phyloP scores from a whole-genome alignment of 805 yeast species.

The Starmerella bombicola region DNA sequence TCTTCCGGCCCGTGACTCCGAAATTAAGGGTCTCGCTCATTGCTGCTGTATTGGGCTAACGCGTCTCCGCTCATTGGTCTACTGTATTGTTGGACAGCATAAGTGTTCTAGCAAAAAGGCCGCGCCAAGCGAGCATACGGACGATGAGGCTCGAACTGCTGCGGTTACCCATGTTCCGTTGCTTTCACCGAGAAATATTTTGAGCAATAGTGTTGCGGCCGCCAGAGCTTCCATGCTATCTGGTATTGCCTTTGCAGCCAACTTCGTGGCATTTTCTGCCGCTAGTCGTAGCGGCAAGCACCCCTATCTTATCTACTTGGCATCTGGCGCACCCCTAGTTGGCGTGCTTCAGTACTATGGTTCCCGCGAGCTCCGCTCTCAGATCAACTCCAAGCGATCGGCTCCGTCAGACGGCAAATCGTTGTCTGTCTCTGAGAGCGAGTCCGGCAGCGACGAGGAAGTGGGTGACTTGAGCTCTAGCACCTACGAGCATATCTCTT shows the following conservation, averaged over 20 bases:
- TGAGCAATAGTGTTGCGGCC: slow-evolving; percentile 3
- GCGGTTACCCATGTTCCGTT: not conserved
- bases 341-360: slow-evolving; percentile 23
- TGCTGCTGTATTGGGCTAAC: not conserved
- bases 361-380: slow-evolving; percentile 19
- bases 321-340: slow-evolving; percentile 26
- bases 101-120: not conserved
- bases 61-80: not conserved
- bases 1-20: slow-evolving; percentile 5
- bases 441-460: not conserved
- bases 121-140: not conserved
- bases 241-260: slow-evolving; percentile 21
- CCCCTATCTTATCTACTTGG: slow-evolving; percentile 29
- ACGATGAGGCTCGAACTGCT: not conserved
- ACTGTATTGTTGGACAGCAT: too few species aligned
- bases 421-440: not conserved
- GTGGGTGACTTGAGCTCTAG: slow-evolving; percentile 14
- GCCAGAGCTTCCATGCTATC: slow-evolving; percentile 16
- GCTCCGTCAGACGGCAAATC: not conserved
- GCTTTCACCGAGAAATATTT: slow-evolving; percentile 1
- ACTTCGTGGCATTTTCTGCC: slow-evolving; percentile 22
- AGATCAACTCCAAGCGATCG: slow-evolving; percentile 3
- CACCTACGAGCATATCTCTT: slow-evolving; percentile 19
- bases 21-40: not conserved
- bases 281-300: slow-evolving; percentile 25